Conservation (phyloP, 2,329 filamentous ascomycete species). For the Cladobotryum mycophilum region DNA sequence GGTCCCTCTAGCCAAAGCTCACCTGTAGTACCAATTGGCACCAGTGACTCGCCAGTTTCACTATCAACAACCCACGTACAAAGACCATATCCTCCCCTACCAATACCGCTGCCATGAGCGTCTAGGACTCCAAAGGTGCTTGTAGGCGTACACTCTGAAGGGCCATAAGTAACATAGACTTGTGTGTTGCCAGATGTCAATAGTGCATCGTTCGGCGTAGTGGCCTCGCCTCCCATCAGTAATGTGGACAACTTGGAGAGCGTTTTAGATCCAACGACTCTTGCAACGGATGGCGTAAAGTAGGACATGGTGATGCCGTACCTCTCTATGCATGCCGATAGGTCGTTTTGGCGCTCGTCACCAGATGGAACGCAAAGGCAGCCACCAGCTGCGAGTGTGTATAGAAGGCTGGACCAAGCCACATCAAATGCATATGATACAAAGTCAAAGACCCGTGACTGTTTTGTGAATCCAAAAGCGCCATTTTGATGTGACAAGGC, state of each 20-base stretch:
- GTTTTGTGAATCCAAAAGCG: background rate
- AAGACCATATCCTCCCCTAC: conserved; percentile 1
- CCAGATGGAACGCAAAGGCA: conserved; percentile 5
- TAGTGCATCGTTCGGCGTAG: too few relatives aligned
- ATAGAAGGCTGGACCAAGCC: conserved; percentile 1
- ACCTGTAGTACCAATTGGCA: conserved; percentile 5
- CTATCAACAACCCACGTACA: conserved; percentile 1
- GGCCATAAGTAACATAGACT: too few relatives aligned
- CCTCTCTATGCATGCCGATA: background rate
- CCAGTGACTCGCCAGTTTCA: conserved; percentile 1
- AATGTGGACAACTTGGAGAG: too few relatives aligned
- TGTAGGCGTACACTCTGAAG: background rate
- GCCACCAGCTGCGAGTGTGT: conserved; percentile 2
- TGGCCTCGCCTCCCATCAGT: too few relatives aligned
- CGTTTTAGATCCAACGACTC: background rate
- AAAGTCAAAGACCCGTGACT: conserved; percentile 5
- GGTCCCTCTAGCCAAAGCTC: conserved; percentile 8
- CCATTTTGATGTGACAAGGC: conserved; percentile 1
- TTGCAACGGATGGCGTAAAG: conserved; percentile 7
- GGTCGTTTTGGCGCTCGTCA: conserved; percentile 4
- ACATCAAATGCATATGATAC: conserved; percentile 6
- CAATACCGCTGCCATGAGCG: background rate
- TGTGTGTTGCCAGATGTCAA: too few relatives aligned
- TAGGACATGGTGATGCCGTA: background rate
- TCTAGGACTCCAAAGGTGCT: background rate